Conservation (phyloP, 495 filamentous ascomycete species). For the Bryoglossum gracile region DNA sequence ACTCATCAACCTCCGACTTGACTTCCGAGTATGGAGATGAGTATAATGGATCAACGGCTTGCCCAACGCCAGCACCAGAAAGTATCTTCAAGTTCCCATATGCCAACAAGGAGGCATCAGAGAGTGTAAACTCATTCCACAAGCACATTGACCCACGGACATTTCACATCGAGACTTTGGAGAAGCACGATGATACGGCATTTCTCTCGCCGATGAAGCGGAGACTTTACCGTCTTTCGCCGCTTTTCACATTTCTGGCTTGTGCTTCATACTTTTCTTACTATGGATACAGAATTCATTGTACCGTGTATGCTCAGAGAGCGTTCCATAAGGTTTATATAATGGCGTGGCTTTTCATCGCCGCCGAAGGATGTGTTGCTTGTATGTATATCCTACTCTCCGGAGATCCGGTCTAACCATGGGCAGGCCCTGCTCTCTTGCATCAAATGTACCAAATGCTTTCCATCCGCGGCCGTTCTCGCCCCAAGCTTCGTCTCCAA, state of each 20-base stretch:
- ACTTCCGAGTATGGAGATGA: conserved; percentile 2
- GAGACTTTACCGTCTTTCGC: conserved; percentile 15
- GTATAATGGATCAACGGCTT: not conserved
- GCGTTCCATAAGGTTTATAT: conserved; percentile 15
- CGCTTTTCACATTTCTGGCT: conserved; percentile 14
- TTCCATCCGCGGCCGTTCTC: conserved; percentile 20
- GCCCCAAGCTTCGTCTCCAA: conserved; percentile 35
- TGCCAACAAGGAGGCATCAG: not conserved
- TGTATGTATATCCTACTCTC: conserved; percentile 8
- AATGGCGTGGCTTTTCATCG: conserved; percentile 21
- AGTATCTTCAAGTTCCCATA: not conserved
- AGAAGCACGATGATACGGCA: conserved; percentile 16
- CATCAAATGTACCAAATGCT: conserved; percentile 23
- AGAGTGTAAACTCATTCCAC: conserved; percentile 8
- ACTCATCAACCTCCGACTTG: not conserved
- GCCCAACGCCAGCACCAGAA: conserved; percentile 1
- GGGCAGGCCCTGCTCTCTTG: conserved; percentile 15
- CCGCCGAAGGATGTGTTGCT: conserved; percentile 15
- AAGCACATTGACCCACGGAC: conserved; percentile 6
- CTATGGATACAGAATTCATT: conserved; percentile 20
- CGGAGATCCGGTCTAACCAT: not conserved
- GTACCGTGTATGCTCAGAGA: conserved; percentile 14
- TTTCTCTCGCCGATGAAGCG: conserved; percentile 16
- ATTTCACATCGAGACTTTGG: conserved; percentile 14
- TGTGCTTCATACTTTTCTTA: conserved; percentile 15